Evolutionary conservation across 352 stramenopile species (phyloP).

Genomic region (Lagenidium sp.): DNA sequence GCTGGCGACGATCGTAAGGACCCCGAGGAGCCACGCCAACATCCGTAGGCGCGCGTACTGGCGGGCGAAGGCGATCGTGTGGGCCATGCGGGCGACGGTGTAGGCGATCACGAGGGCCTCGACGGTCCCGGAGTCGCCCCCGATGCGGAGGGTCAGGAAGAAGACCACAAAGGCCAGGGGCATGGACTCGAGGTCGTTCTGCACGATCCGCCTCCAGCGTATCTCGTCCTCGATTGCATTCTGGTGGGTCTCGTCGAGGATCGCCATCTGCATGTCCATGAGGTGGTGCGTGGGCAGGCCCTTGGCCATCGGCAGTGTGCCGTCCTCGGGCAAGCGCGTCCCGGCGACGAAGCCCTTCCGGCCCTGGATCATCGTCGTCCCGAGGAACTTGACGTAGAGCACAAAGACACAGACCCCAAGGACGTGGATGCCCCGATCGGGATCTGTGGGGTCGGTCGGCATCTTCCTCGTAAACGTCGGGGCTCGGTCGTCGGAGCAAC

Average conservation of each 20-base stretch:
- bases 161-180: slow-evolving; percentile 15
- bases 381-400: slow-evolving; percentile 59
- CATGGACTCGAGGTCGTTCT: slow-evolving; percentile 26
- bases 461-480: too few relatives aligned
- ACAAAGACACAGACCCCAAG: slow-evolving; percentile 17
- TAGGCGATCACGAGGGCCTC: slow-evolving; percentile 12
- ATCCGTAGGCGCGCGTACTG: slow-evolving; percentile 8
- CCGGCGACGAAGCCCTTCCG: slow-evolving; percentile 34
- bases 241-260: slow-evolving; percentile 1
- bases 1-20: slow-evolving; percentile 12
- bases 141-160: slow-evolving; percentile 9
- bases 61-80: slow-evolving; percentile 14
- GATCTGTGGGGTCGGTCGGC: background rate
- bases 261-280: background rate
- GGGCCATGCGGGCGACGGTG: slow-evolving; percentile 13
- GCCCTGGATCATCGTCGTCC: slow-evolving; percentile 32
- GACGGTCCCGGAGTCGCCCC: slow-evolving; percentile 3
- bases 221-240: slow-evolving; percentile 10
- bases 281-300: slow-evolving; percentile 6
- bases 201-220: slow-evolving; percentile 23
- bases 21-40: slow-evolving; percentile 11
- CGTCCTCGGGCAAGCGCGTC: slow-evolving; percentile 31
- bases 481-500: too few relatives aligned
- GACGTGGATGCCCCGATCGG: too few relatives aligned
- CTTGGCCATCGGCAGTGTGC: slow-evolving; percentile 10